Conservation (phyloP, 2,329 filamentous ascomycete species). For the Cercospora nicotianae region DNA sequence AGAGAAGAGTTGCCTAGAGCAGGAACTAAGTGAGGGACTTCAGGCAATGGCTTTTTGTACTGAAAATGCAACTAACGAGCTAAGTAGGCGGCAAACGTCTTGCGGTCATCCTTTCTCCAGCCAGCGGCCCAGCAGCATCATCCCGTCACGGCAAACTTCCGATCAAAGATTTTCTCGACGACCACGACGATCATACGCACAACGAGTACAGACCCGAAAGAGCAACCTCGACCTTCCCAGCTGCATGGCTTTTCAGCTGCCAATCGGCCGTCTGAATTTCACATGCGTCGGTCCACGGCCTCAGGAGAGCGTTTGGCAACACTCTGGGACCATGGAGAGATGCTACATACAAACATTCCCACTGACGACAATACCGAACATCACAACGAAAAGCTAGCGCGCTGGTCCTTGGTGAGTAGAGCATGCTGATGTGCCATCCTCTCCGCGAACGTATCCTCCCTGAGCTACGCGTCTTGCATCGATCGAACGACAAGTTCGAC, state of each 20-base stretch:
- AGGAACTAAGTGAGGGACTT: not conserved
- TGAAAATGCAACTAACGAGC: not conserved
- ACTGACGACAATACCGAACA: not conserved
- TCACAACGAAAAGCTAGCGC: not conserved
- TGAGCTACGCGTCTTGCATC: not conserved
- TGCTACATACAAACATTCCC: not conserved
- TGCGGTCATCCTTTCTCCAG: not conserved
- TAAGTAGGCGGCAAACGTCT: not conserved
- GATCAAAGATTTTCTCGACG: not conserved
- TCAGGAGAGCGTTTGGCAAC: not conserved
- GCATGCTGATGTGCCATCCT: not conserved
- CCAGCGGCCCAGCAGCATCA: not conserved
- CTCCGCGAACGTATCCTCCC: not conserved
- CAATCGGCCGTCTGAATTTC: not conserved
- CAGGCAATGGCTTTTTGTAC: not conserved
- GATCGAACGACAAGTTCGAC: not conserved
- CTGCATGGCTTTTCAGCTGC: not conserved
- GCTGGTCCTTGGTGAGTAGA: not conserved
- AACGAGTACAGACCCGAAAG: not conserved
- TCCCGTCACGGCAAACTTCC: not conserved
- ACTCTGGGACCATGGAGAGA: not conserved
- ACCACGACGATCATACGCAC: not conserved
- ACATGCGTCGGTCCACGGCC: not conserved
- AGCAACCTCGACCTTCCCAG: not conserved
- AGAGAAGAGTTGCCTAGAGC: not conserved